phyloP scores from a whole-genome alignment of 179 eudicot genomes.

The Pouteria campechiana region DNA sequence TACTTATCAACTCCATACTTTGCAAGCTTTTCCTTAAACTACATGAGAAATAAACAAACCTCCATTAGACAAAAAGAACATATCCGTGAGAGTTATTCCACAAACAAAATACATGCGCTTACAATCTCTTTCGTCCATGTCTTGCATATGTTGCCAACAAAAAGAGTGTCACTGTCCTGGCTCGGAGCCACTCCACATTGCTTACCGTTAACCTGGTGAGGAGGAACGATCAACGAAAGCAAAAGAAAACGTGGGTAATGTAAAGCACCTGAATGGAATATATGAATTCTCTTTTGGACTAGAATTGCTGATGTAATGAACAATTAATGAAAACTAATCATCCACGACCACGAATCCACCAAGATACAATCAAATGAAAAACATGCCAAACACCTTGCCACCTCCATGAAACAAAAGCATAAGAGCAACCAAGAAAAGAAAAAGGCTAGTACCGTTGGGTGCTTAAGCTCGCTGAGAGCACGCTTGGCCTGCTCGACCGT shows the following conservation, averaged over 20 bases:
- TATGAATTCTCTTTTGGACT: too few relatives aligned
- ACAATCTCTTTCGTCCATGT: slow-evolving; percentile 1
- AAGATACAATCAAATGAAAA: too few relatives aligned
- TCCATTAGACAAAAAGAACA: background rate
- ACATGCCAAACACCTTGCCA: too few relatives aligned
- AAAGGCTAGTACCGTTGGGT: background rate
- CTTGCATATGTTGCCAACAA: slow-evolving; percentile 7
- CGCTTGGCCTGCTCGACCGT: slow-evolving; percentile 5
- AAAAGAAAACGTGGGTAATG: too few relatives aligned
- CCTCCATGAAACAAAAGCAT: background rate
- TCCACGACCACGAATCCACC: too few relatives aligned
- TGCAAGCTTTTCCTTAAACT: slow-evolving; percentile 4
- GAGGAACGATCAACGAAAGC: too few relatives aligned
- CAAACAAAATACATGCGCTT: too few relatives aligned
- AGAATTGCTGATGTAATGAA: too few relatives aligned
- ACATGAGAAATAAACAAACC: background rate
- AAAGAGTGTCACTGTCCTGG: slow-evolving; percentile 1
- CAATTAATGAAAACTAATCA: too few relatives aligned
- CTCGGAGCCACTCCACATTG: slow-evolving; percentile 1
- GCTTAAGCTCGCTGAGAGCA: slow-evolving; percentile 4
- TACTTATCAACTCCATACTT: background rate
- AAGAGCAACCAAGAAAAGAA: background rate
- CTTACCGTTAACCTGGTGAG: slow-evolving; percentile 3
- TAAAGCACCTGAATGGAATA: too few relatives aligned
- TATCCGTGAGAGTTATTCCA: background rate